phyloP scores from a whole-genome alignment of 2,329 filamentous ascomycete genomes.

The Tympanopsis confertula region DNA sequence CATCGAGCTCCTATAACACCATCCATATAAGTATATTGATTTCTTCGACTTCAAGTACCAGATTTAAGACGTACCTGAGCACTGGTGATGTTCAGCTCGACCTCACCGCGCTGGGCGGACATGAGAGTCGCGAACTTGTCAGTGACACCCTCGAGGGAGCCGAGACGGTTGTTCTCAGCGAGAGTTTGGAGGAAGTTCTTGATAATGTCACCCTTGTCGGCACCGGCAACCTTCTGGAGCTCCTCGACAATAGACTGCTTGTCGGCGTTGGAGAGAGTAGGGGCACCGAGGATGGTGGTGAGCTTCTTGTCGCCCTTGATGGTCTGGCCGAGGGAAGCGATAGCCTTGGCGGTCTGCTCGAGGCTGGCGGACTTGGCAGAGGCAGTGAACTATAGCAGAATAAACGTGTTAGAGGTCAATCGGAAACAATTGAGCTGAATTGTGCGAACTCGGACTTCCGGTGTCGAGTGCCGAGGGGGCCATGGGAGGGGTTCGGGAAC shows the following conservation, averaged over 20 bases:
- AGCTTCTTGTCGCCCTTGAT: conserved; percentile 81
- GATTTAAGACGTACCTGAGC: conserved; percentile 56
- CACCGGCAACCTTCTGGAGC: conserved; percentile 71
- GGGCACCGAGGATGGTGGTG: conserved; percentile 60
- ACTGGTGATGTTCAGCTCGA: conserved; percentile 84
- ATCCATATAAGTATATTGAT: conserved; percentile 9
- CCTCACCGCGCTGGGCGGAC: conserved; percentile 79
- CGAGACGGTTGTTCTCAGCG: conserved; percentile 91
- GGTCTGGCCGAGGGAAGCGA: conserved; percentile 58
- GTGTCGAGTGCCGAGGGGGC: too few species aligned
- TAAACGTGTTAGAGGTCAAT: conserved; percentile 23
- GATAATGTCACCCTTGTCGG: conserved; percentile 65
- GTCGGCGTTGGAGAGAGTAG: conserved; percentile 67
- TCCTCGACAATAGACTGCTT: conserved; percentile 79
- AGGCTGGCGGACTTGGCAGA: conserved; percentile 78
- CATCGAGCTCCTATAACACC: conserved; percentile 61
- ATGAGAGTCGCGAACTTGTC: conserved; percentile 83
- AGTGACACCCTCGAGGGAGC: conserved; percentile 68
- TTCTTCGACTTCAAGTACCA: background rate
- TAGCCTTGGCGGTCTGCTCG: conserved; percentile 72
- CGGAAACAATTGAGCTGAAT: background rate
- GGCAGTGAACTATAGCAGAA: conserved; percentile 72
- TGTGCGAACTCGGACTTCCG: background rate
- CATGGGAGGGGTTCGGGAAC: background rate
- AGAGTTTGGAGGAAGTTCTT: conserved; percentile 89